Base-by-base conservation (phyloP, 768 basidiomycete species). In the Leccinum incarnatum region DNA sequence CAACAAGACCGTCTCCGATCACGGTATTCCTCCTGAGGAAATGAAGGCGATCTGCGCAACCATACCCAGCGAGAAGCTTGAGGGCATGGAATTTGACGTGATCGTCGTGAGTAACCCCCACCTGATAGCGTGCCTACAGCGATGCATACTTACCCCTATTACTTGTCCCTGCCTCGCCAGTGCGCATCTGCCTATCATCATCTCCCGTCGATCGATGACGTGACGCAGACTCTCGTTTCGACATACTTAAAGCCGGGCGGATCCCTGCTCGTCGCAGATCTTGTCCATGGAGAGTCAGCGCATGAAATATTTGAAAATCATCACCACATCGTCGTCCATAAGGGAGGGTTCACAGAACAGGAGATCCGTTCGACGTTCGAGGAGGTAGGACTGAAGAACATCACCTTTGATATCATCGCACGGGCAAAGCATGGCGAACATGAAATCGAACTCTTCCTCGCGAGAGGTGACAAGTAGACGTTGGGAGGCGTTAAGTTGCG, bases 131-230 rank as follows among this genome's bases (percentile, higher is more conserved):
- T 11, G 23, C 29, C 25, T 5, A 5, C 17, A 17, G 21, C 25
- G 11, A 23, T 40, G 7, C 9, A 11, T 0, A 25, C 58, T n/a
- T 29, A 21, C 15, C 29, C 19, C 32, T 2, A 34, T 2, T 25
- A 6, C 40, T 17, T 51, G 42, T 21, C 11, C 23, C 37, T 40
- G 37, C 37, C 9, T n/a, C 7, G 4, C 7, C 60, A 91, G 89
- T 91, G 88, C 64, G 76, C 80, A 9, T 73, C 76, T 27, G 76
- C 88, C 2, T 89, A 87, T 65, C 87, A 89, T 61, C 87, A 89
- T 67, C 77, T 89, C 55, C 54, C 71, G 5, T 79, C 79, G 27
- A 78, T 84, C 62, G 71, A 75, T 8, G 69, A 72, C 11, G 79
- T 80, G 29, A 90, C 89, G 7, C 73, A 73, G 15, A 72, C 73